Conservation (phyloP, 2,329 filamentous ascomycete species). For the Septoria linicola region DNA sequence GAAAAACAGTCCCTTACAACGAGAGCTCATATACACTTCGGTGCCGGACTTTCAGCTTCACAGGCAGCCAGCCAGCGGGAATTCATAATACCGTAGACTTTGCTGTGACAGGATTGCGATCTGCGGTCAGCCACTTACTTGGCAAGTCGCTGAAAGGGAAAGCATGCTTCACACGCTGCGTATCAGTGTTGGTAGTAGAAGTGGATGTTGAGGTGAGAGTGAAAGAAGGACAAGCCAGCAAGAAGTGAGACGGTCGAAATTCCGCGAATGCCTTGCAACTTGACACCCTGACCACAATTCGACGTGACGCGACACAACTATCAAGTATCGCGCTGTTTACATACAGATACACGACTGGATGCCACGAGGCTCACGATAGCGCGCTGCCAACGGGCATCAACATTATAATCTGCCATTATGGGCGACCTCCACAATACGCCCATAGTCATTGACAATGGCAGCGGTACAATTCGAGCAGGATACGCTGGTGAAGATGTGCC, state of each 20-base stretch:
- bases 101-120: no score
- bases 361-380: constrained; percentile 24
- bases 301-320: constrained; percentile 5
- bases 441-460: constrained; percentile 98
- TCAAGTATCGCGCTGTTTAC: neutral
- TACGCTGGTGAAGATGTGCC: constrained; percentile 95
- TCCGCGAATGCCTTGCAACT: no score
- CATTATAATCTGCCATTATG: constrained; percentile 46
- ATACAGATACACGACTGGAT: constrained; percentile 12
- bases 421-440: constrained; percentile 90
- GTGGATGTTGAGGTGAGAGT: no score
- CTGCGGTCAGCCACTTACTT: no score
- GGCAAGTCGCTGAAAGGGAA: no score
- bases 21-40: constrained; percentile 5
- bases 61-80: neutral
- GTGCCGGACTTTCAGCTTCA: neutral
- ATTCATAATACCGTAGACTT: constrained; percentile 3
- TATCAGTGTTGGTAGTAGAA: no score
- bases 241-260: no score
- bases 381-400: constrained; percentile 23
- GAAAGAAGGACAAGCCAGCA: no score
- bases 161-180: no score
- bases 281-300: neutral
- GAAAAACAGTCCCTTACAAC: no score
- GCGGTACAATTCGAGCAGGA: constrained; percentile 92